A percentile compares a stretch with the other conserved stretches of the same genome.
phyloP scores from a whole-genome alignment of 176 grass and related monocot genomes.

The Oryza meyeriana region DNA sequence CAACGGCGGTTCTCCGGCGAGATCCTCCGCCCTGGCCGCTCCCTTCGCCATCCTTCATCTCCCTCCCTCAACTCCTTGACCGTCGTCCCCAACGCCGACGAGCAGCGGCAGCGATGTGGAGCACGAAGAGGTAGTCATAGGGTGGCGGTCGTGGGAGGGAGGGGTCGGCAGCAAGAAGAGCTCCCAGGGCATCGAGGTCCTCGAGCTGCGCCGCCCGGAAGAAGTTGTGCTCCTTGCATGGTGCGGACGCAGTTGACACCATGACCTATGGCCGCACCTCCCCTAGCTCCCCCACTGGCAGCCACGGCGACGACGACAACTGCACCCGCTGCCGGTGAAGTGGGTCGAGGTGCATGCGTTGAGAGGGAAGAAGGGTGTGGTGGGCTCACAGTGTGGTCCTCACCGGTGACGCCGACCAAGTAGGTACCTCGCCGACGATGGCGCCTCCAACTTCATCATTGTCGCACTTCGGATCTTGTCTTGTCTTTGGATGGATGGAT shows the following conservation, averaged over 20 bases:
- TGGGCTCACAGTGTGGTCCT: too few relatives aligned
- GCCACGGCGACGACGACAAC: conserved; percentile 25
- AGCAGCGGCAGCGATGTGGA: conserved; percentile 83
- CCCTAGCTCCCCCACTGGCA: background rate
- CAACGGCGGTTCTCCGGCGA: too few relatives aligned
- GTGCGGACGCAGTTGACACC: conserved; percentile 64
- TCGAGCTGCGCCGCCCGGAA: conserved; percentile 73
- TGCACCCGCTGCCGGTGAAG: conserved; percentile 47
- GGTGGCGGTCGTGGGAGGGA: conserved; percentile 44
- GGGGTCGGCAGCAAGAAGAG: conserved; percentile 38
- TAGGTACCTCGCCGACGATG: too few relatives aligned
- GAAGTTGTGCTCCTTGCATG: conserved; percentile 57
- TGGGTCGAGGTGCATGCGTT: conserved; percentile 36
- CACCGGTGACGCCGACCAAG: too few relatives aligned
- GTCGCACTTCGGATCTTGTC: too few relatives aligned
- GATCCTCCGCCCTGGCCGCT: too few relatives aligned
- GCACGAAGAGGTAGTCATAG: conserved; percentile 66
- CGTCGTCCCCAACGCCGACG: too few relatives aligned
- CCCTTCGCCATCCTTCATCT: too few relatives aligned
- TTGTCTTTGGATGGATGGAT: too few relatives aligned
- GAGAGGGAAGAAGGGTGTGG: too few relatives aligned
- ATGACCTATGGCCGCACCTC: conserved; percentile 53
- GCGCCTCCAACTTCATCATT: too few relatives aligned
- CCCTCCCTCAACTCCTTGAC: too few relatives aligned
- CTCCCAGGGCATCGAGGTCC: conserved; percentile 48